A percentile compares a stretch with the other conserved stretches of the same genome.
Evolutionary conservation across 2,329 filamentous ascomycete genomes (phyloP).

Genomic region (Alternaria solani): DNA sequence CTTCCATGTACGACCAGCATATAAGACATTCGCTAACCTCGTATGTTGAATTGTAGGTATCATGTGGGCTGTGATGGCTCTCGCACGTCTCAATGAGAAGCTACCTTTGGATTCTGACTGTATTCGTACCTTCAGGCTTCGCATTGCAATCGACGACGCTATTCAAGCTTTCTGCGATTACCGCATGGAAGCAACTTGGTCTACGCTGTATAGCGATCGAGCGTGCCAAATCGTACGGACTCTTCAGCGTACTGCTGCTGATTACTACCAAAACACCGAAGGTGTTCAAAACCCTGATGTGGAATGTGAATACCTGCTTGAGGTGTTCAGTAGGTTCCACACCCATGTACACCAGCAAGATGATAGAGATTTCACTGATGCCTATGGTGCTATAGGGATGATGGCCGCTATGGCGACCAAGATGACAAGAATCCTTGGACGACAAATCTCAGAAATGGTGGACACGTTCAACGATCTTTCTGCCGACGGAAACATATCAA

Average conservation of each 20-base stretch:
- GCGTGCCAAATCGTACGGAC: neutral
- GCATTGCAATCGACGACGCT: neutral
- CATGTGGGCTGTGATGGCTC: conserved; percentile 4
- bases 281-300: neutral
- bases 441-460: neutral
- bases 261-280: neutral
- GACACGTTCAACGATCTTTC: neutral
- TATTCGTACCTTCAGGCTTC: neutral
- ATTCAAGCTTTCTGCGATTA: neutral
- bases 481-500: neutral
- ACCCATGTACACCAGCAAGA: neutral
- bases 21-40: too few species aligned
- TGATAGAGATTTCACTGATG: neutral
- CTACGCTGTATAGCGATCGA: neutral
- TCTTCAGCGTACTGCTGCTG: neutral
- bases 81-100: conserved; percentile 1
- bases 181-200: neutral
- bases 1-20: too few species aligned
- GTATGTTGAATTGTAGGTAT: neutral
- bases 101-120: neutral
- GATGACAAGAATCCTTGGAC: neutral
- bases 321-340: neutral
- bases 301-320: neutral
- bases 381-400: neutral
- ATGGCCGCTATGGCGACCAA: neutral